Percentiles rank a stretch among this genome's conserved stretches.
Conservation (phyloP, 2,329 filamentous ascomycete species). For the Xylaria hypoxylon region DNA sequence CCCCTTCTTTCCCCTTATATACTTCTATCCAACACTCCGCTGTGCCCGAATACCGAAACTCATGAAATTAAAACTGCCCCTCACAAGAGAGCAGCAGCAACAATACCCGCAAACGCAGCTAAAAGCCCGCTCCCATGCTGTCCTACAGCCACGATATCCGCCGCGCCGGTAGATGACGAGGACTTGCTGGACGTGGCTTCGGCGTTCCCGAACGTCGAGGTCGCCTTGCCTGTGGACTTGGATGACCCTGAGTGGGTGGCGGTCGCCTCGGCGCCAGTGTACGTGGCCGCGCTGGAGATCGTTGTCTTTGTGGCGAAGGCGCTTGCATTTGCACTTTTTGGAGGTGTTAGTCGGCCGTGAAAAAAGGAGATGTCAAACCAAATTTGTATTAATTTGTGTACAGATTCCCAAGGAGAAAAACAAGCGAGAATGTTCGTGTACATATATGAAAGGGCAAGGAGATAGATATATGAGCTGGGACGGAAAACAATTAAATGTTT, state of each 20-base stretch:
- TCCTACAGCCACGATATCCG: constrained; percentile 16
- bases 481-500: background rate
- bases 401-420: too few relatives aligned
- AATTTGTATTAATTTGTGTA: too few relatives aligned
- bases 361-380: background rate
- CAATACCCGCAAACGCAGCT: constrained; percentile 45
- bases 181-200: constrained; percentile 7
- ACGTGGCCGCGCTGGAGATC: constrained; percentile 8
- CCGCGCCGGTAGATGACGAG: constrained; percentile 18
- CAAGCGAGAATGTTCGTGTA: background rate
- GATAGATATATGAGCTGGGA: too few relatives aligned
- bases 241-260: background rate
- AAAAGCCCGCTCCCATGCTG: constrained; percentile 39
- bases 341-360: background rate
- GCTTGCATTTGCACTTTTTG: constrained; percentile 46
- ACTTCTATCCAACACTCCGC: too few relatives aligned
- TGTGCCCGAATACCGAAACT: too few relatives aligned
- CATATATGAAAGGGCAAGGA: background rate
- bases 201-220: constrained; percentile 2
- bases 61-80: background rate
- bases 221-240: constrained; percentile 9
- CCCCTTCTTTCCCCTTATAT: too few relatives aligned
- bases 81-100: constrained; percentile 46
- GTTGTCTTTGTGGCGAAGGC: constrained; percentile 44
- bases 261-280: background rate